phyloP scores from a whole-genome alignment of 352 stramenopile species.

The Aphanomyces invadans region DNA sequence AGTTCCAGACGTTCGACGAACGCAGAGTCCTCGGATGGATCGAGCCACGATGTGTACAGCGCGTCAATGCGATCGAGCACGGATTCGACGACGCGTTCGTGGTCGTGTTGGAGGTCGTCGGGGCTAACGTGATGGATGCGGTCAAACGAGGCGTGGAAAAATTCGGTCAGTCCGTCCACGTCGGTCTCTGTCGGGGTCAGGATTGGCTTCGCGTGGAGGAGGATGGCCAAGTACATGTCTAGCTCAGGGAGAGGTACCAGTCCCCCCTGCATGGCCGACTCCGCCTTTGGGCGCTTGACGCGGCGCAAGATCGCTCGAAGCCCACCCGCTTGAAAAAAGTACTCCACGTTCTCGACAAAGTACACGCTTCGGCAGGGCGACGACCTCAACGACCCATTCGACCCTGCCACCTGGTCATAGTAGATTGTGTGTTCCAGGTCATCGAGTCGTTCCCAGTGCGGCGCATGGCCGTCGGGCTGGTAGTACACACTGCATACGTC shows the following conservation, averaged over 20 bases:
- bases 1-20: slow-evolving; percentile 75
- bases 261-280: neutral
- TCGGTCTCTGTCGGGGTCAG: slow-evolving; percentile 27
- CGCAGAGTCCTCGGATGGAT: slow-evolving; percentile 28
- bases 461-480: slow-evolving; percentile 63
- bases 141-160: slow-evolving; percentile 60
- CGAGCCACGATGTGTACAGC: slow-evolving; percentile 34
- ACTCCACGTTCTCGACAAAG: slow-evolving; percentile 75
- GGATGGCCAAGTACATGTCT: slow-evolving; percentile 53
- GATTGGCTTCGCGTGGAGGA: slow-evolving; percentile 69
- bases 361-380: slow-evolving; percentile 64
- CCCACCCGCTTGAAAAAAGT: slow-evolving; percentile 76
- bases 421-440: slow-evolving; percentile 71
- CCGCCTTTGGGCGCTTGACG: slow-evolving; percentile 31
- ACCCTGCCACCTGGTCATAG: slow-evolving; percentile 27
- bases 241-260: slow-evolving; percentile 46
- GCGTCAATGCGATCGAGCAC: slow-evolving; percentile 57
- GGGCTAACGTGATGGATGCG: slow-evolving; percentile 54
- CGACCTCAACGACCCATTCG: slow-evolving; percentile 34
- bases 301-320: slow-evolving; percentile 67
- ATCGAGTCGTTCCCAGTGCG: slow-evolving; percentile 48
- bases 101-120: slow-evolving; percentile 74
- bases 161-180: slow-evolving; percentile 52
- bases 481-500: slow-evolving; percentile 79
- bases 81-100: slow-evolving; percentile 69